Percentiles rank a stretch among this genome's conserved stretches.
phyloP scores from a whole-genome alignment of 139 green algal genomes.

The Closterium sp. region DNA sequence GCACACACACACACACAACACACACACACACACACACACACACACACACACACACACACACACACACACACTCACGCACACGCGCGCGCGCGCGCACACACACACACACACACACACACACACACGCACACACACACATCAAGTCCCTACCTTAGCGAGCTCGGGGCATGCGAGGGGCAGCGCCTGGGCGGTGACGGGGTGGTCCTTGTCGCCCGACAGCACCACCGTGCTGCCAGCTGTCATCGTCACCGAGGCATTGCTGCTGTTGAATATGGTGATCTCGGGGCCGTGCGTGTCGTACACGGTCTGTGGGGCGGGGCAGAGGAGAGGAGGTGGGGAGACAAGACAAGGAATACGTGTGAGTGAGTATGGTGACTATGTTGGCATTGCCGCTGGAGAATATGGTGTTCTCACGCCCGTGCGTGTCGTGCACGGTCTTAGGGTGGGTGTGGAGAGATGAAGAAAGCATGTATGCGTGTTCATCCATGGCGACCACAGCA shows the following conservation, averaged over 20 bases:
- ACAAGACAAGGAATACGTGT: no score
- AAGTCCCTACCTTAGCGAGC: constrained; percentile 36
- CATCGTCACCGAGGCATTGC: constrained; percentile 3
- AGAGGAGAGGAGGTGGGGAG: no score
- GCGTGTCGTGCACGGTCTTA: background rate
- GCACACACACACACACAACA: background rate
- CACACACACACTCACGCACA: no score
- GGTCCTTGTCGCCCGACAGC: constrained; percentile 9
- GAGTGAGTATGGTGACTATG: no score
- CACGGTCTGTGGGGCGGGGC: no score
- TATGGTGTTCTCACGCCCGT: background rate
- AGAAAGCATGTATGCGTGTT: no score
- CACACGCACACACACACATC: background rate
- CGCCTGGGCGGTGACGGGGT: background rate
- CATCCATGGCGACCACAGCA: no score
- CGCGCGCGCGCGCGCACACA: no score
- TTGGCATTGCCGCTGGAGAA: background rate
- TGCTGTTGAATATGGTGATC: constrained; percentile 29
- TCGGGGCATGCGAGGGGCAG: constrained; percentile 18
- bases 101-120: background rate
- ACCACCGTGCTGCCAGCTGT: constrained; percentile 1
- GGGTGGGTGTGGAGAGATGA: no score
- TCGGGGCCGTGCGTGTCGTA: constrained; percentile 26
- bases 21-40: background rate
- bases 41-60: background rate